Evolutionary conservation across 1,284 basidiomycete species (phyloP).

Genomic region (Schizophyllum commune): DNA sequence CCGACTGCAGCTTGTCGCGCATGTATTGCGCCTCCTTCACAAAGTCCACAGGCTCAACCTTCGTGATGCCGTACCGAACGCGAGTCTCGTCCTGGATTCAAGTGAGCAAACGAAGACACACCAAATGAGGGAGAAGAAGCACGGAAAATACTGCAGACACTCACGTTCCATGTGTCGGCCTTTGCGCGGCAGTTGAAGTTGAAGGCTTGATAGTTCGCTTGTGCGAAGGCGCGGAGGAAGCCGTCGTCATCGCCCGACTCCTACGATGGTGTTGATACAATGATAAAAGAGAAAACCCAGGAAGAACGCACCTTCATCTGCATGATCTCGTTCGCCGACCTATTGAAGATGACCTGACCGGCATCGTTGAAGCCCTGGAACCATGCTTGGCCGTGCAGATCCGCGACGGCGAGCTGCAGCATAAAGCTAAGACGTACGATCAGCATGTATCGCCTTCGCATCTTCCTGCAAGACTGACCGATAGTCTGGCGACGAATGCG

Average conservation of each 20-base stretch:
- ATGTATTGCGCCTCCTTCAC: constrained; percentile 60
- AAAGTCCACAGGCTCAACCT: constrained; percentile 63
- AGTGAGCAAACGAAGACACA: not conserved
- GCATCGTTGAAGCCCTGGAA: constrained; percentile 95
- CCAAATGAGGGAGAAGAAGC: not conserved
- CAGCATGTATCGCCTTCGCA: not conserved
- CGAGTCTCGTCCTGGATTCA: constrained; percentile 59
- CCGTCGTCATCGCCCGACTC: constrained; percentile 61
- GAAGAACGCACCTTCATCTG: constrained; percentile 51
- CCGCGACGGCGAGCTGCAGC: constrained; percentile 82
- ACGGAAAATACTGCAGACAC: constrained; percentile 18
- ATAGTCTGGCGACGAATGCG: constrained; percentile 69
- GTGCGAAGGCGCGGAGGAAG: constrained; percentile 35
- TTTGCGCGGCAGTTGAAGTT: constrained; percentile 88
- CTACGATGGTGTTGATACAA: constrained; percentile 1
- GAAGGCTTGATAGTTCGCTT: constrained; percentile 64
- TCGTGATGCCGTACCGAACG: constrained; percentile 76
- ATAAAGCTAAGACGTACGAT: constrained; percentile 61
- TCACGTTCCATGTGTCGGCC: constrained; percentile 80
- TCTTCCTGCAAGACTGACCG: constrained; percentile 43
- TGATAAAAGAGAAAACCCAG: not conserved
- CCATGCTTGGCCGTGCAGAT: constrained; percentile 88
- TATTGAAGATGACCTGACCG: constrained; percentile 72
- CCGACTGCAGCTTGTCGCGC: constrained; percentile 37
- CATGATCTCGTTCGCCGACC: constrained; percentile 76